These are phyloP conservation scores for Ogataea nonfermentans DNA, from an alignment of 805 yeast species.

Conservation along the genomic window DNA sequence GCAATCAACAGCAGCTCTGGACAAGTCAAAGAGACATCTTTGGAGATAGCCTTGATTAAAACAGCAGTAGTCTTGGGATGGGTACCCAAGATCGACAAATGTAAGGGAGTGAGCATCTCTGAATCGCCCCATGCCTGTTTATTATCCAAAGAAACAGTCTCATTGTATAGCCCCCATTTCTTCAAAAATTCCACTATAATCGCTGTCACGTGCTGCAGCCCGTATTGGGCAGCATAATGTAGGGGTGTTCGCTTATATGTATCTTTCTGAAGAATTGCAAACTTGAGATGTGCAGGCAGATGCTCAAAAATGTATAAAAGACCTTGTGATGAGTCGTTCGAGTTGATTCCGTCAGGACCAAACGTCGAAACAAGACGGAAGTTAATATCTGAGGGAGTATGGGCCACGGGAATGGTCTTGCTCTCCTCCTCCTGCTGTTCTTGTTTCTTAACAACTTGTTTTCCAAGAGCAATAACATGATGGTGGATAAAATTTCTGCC, in stretches of 20 bases:
- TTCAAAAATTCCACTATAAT: constrained; percentile 54
- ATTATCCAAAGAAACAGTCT: constrained; percentile 53
- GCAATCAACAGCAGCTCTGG: constrained; percentile 65
- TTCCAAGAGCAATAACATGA: constrained; percentile 74
- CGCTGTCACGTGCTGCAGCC: constrained; percentile 61
- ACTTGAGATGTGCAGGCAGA: constrained; percentile 52
- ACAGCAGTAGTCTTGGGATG: constrained; percentile 75
- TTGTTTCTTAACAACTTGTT: constrained; percentile 43
- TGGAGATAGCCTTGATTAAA: constrained; percentile 47
- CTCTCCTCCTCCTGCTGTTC: constrained; percentile 20
- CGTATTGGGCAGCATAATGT: constrained; percentile 88
- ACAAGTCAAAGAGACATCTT: constrained; percentile 41
- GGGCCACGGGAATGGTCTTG: constrained; percentile 29
- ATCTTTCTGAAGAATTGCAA: constrained; percentile 64
- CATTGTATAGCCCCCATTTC: constrained; percentile 59
- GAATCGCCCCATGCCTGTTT: constrained; percentile 67
- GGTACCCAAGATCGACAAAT: constrained; percentile 75
- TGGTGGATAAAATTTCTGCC: constrained; percentile 86
- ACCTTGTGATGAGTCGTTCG: constrained; percentile 58
- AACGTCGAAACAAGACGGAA: constrained; percentile 50
- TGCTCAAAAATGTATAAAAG: constrained; percentile 56
- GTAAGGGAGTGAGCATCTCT: constrained; percentile 78
- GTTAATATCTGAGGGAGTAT: constrained; percentile 50
- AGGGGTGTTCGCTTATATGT: constrained; percentile 79
- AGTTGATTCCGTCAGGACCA: constrained; percentile 62